Percentiles rank a stretch among this genome's conserved stretches.
phyloP scores from a whole-genome alignment of 1,139 yeast species.

The Suzukiozyma palmioleophila region DNA sequence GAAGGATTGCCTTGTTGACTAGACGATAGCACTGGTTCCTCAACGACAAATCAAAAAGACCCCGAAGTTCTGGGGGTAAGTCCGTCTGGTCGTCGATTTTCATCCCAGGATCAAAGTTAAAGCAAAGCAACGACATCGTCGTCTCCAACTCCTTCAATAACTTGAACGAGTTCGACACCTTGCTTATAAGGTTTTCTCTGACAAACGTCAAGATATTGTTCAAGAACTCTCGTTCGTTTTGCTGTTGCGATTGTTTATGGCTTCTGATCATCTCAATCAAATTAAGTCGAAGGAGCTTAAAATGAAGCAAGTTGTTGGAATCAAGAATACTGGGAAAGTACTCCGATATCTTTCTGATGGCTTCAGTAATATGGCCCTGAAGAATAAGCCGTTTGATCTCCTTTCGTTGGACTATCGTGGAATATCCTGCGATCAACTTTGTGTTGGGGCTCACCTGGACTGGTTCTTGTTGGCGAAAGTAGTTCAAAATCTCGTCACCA shows the following conservation, averaged over 20 bases:
- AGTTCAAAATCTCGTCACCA: conserved; percentile 14
- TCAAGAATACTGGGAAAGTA: conserved; percentile 54
- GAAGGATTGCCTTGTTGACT: conserved; percentile 49
- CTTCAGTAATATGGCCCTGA: conserved; percentile 45
- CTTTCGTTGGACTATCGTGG: conserved; percentile 45
- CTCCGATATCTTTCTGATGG: conserved; percentile 42
- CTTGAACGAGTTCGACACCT: conserved; percentile 48
- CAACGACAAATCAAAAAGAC: conserved; percentile 49
- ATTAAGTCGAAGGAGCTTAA: conserved; percentile 55
- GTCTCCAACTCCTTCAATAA: conserved; percentile 61
- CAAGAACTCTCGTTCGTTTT: conserved; percentile 48
- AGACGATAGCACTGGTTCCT: conserved; percentile 55
- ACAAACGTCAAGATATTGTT: conserved; percentile 56
- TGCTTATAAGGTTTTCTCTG: conserved; percentile 53
- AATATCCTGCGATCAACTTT: conserved; percentile 32
- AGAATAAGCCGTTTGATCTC: conserved; percentile 46
- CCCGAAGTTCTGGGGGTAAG: conserved; percentile 50
- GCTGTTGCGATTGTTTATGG: conserved; percentile 30
- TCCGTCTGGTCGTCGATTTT: conserved; percentile 34
- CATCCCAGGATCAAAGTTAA: conserved; percentile 37
- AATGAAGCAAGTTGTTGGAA: conserved; percentile 54
- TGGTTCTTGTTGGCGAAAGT: conserved; percentile 9
- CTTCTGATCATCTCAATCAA: conserved; percentile 60
- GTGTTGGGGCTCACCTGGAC: conserved; percentile 5
- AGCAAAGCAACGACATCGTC: conserved; percentile 67